Base-by-base conservation (phyloP, 768 basidiomycete species). In the Boletus patriciae region DNA sequence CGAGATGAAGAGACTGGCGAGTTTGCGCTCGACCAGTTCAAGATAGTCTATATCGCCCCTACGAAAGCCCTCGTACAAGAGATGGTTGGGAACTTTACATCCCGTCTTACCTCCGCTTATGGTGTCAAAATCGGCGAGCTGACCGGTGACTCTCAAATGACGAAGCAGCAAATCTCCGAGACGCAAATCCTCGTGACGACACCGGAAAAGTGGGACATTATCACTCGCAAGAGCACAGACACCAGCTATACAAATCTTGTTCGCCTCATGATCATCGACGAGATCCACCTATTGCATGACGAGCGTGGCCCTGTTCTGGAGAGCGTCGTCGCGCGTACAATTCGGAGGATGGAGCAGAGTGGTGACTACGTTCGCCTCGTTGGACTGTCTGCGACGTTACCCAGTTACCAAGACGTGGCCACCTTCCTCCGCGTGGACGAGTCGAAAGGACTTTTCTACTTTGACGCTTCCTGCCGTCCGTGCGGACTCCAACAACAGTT, bases 31-130 rank as follows among this genome's bases (percentile, higher is more conserved):
- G 87, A 91, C 59, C 77, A 89, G 0, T 97, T 98, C 84, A 99
- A 99, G 76, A 90, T 97, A 52, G 86, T 99, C 62, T 99, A 98
- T 70, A 85, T 99, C 50, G 96, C 97, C 0, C 97, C 96, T 4
- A 99, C 98, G 97, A 99, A 99, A 73, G 97, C 96, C 4, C 83
- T 99, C 55, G 96, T 99, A 0, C 96, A 98, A 69, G 97, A 99
- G 73, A 94, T 96, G 88, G 97, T 98, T 57, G 92, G 93, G 61
- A 96, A 95, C 70, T 99, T 99, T 68, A 80, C 81, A 33, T 76
- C 83, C 9, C 88, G 96, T 5, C 84, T 99, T 9, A 54, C 59
- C 44, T 72, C 72, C 1, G 71, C 77, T 0, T 87, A 79, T 66
- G 90, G 88, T 42, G 80, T 99, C 74, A 88, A 85, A 57, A 90